Conservation (phyloP, 1,284 basidiomycete genomes). For the Gomphus bonarii region DNA sequence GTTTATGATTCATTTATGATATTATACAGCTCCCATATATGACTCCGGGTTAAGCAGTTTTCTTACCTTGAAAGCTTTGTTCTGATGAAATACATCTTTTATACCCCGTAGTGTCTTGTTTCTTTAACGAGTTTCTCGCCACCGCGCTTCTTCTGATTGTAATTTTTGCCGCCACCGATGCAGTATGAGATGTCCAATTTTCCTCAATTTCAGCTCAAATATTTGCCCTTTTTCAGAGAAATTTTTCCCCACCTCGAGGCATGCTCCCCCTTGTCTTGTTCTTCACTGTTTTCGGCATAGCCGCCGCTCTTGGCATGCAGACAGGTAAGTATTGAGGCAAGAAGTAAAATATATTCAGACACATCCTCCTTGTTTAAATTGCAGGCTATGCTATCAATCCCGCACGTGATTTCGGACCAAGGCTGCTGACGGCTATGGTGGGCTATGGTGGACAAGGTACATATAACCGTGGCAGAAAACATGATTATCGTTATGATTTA, state of each 20-base stretch:
- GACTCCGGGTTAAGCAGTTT: background rate
- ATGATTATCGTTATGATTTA: background rate
- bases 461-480: slow-evolving; percentile 10
- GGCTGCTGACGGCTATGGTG: slow-evolving; percentile 47
- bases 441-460: slow-evolving; percentile 40
- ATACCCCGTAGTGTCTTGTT: slow-evolving; percentile 36
- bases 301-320: slow-evolving; percentile 43
- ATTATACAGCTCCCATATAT: background rate
- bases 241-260: slow-evolving; percentile 33
- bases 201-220: background rate
- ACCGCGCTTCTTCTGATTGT: slow-evolving; percentile 44
- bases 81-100: background rate
- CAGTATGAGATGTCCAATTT: slow-evolving; percentile 8
- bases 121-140: slow-evolving; percentile 59
- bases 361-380: background rate
- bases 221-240: slow-evolving; percentile 18
- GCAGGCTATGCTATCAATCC: slow-evolving; percentile 50
- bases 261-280: slow-evolving; percentile 47
- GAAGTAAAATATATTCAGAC: no score
- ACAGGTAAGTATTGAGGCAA: slow-evolving; percentile 26
- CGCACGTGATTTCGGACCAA: slow-evolving; percentile 54
- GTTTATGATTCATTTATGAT: background rate
- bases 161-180: slow-evolving; percentile 34
- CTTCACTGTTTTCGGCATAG: slow-evolving; percentile 43
- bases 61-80: slow-evolving; percentile 32